Conservation (phyloP, 352 stramenopile species). For the Poterioochromonas sp. region DNA sequence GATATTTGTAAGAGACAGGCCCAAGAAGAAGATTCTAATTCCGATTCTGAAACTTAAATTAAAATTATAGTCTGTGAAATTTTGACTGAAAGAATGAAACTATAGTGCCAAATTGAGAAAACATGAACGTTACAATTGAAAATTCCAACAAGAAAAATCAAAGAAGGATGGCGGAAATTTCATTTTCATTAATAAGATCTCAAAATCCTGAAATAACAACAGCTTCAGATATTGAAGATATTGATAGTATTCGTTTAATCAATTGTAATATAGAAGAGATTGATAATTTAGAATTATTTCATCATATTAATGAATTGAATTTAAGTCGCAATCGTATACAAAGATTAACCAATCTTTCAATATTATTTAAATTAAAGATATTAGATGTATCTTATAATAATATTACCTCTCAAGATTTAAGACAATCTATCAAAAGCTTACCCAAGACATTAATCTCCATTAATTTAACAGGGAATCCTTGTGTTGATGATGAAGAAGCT, state of each 20-base stretch:
- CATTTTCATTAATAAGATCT: not conserved
- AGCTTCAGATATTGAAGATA: not conserved
- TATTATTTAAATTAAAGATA: not conserved
- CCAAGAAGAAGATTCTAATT: not conserved
- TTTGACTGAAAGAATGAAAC: no score
- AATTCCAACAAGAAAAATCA: no score
- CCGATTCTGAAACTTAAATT: not conserved
- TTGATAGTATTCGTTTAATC: not conserved
- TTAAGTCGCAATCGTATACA: not conserved
- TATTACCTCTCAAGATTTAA: not conserved
- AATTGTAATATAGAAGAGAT: not conserved
- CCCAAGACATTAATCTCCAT: not conserved
- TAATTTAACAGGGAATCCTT: slow-evolving; percentile 11
- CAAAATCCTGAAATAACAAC: not conserved
- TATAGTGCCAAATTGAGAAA: no score
- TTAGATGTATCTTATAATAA: slow-evolving; percentile 4
- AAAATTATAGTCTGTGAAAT: no score
- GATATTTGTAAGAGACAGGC: slow-evolving; percentile 9
- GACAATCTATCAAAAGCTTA: not conserved
- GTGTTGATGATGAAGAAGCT: not conserved
- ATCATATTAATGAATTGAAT: not conserved
- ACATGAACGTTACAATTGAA: no score
- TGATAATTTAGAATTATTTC: not conserved
- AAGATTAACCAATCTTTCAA: not conserved
- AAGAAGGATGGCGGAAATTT: not conserved